These are phyloP conservation scores for Suillus subalutaceus DNA, from an alignment of 768 basidiomycete species.

Conservation along the genomic window DNA sequence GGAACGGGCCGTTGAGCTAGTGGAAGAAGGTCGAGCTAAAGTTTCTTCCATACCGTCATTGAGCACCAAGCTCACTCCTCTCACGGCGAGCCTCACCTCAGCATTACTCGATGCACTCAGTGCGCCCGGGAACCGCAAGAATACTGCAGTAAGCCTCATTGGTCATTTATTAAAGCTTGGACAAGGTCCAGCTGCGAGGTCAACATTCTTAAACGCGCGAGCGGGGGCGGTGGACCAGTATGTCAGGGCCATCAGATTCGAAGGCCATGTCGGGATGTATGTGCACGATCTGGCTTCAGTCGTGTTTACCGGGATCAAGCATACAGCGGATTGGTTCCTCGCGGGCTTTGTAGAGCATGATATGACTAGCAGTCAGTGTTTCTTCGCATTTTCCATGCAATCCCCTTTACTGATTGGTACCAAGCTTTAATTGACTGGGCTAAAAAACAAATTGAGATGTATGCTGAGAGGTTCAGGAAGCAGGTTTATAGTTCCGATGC, in stretches of 20 bases:
- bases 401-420: slow-evolving; percentile 2
- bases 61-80: slow-evolving; percentile 60
- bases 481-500: slow-evolving; percentile 90
- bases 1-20: slow-evolving; percentile 81
- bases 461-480: slow-evolving; percentile 82
- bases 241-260: slow-evolving; percentile 86
- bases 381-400: background rate
- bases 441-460: slow-evolving; percentile 79
- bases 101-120: slow-evolving; percentile 75
- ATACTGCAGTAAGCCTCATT: slow-evolving; percentile 70
- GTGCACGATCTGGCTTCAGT: slow-evolving; percentile 87
- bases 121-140: slow-evolving; percentile 75
- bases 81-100: slow-evolving; percentile 68
- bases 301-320: slow-evolving; percentile 92
- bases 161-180: slow-evolving; percentile 74
- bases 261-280: slow-evolving; percentile 85
- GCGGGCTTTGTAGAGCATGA: slow-evolving; percentile 95
- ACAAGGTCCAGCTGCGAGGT: slow-evolving; percentile 77
- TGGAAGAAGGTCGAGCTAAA: slow-evolving; percentile 83
- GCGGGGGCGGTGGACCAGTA: slow-evolving; percentile 72
- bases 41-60: slow-evolving; percentile 55
- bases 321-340: slow-evolving; percentile 98
- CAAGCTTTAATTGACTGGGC: slow-evolving; percentile 95
- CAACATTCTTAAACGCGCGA: slow-evolving; percentile 81
- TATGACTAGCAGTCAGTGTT: slow-evolving; percentile 80